Evolutionary conservation across 176 grass and related monocot species (phyloP).

Genomic region (Hyparrhenia diplandra): DNA sequence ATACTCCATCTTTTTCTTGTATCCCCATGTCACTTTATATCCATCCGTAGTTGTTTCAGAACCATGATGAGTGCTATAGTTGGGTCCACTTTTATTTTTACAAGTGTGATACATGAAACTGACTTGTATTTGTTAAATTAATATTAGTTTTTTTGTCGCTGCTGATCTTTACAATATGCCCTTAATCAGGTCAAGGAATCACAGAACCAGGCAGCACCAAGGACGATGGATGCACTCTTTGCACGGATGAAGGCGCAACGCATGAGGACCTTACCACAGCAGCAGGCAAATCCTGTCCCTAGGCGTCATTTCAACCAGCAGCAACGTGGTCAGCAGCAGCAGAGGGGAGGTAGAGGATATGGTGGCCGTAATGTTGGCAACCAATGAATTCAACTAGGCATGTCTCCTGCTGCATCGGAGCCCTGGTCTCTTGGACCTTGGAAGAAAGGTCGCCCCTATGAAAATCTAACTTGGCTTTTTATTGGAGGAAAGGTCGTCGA

Average conservation of each 20-base stretch:
- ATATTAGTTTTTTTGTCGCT: not conserved
- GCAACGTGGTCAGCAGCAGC: slow-evolving; percentile 18
- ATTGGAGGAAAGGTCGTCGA: not conserved
- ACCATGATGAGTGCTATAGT: no score
- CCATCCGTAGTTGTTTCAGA: no score
- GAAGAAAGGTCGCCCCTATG: slow-evolving; percentile 20
- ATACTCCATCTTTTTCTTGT: not conserved
- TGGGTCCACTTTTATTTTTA: no score
- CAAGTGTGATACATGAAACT: not conserved
- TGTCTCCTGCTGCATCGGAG: not conserved
- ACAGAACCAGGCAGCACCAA: slow-evolving; percentile 42
- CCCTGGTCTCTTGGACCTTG: not conserved
- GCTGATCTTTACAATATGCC: not conserved
- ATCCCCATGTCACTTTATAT: not conserved
- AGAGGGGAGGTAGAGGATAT: slow-evolving; percentile 39
- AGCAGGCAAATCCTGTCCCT: slow-evolving; percentile 24
- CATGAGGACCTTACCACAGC: slow-evolving; percentile 40
- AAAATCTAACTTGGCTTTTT: slow-evolving; percentile 24
- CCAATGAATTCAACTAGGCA: slow-evolving; percentile 16
- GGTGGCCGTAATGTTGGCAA: slow-evolving; percentile 26
- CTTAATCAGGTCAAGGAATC: slow-evolving; percentile 33
- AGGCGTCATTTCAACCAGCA: slow-evolving; percentile 37
- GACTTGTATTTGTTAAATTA: slow-evolving; percentile 13
- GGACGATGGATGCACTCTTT: slow-evolving; percentile 83
- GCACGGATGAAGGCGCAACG: slow-evolving; percentile 64